These are phyloP conservation scores for Mikania micrantha DNA, from an alignment of 129 eudicot species.

Conservation along the genomic window DNA sequence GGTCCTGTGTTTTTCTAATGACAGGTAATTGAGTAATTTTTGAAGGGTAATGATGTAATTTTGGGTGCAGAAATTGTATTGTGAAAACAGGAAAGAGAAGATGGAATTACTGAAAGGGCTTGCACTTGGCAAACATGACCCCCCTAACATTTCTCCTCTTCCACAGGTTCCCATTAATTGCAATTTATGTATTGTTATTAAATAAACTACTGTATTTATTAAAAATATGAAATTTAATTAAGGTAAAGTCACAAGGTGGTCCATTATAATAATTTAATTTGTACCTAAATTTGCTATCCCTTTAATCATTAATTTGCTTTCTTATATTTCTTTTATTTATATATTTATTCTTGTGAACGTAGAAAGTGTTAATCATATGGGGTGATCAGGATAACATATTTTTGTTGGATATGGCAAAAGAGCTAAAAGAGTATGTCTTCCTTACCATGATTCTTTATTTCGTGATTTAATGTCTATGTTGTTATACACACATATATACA, in stretches of 20 bases:
- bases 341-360: not conserved
- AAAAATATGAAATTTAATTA: not conserved
- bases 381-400: constrained; percentile 72
- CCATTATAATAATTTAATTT: not conserved
- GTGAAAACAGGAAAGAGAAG: constrained; percentile 66
- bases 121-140: constrained; percentile 48
- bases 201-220: not conserved
- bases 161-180: constrained; percentile 45
- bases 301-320: not conserved
- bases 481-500: too few relatives aligned
- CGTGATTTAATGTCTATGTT: not conserved
- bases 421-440: constrained; percentile 52
- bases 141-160: constrained; percentile 46
- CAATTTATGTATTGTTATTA: not conserved
- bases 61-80: constrained; percentile 46
- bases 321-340: not conserved
- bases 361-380: constrained; percentile 77
- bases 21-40: too few relatives aligned
- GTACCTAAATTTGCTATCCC: not conserved
- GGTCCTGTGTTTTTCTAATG: too few relatives aligned
- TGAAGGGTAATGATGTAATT: not conserved
- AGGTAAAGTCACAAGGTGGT: not conserved
- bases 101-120: constrained; percentile 63
- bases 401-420: constrained; percentile 50
- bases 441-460: not conserved